These are phyloP conservation scores for Aspergillus jensenii DNA, from an alignment of 2,329 filamentous ascomycete species.

Conservation along the genomic window DNA sequence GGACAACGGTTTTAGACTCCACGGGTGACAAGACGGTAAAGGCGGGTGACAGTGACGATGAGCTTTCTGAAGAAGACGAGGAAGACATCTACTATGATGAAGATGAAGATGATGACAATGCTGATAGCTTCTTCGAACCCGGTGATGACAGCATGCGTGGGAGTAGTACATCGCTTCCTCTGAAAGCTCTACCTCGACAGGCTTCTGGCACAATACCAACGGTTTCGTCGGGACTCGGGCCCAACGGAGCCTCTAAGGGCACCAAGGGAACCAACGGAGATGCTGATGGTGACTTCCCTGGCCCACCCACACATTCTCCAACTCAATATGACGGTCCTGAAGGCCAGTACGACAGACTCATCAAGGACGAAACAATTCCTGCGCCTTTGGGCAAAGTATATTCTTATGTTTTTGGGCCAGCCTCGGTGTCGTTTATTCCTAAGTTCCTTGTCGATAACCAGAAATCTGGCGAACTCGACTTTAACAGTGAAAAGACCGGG, in stretches of 20 bases:
- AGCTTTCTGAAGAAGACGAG: slow-evolving; percentile 65
- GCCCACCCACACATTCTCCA: slow-evolving; percentile 74
- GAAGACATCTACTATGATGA: slow-evolving; percentile 57
- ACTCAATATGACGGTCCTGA: slow-evolving; percentile 81
- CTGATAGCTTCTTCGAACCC: slow-evolving; percentile 61
- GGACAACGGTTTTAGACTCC: slow-evolving; percentile 76
- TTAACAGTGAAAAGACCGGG: slow-evolving; percentile 78
- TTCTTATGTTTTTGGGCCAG: slow-evolving; percentile 79
- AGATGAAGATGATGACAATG: slow-evolving; percentile 52
- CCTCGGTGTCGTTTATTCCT: slow-evolving; percentile 76
- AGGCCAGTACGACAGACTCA: slow-evolving; percentile 77
- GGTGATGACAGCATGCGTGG: slow-evolving; percentile 54
- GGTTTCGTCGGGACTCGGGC: slow-evolving; percentile 35
- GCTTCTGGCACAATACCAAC: slow-evolving; percentile 56
- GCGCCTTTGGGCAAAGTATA: slow-evolving; percentile 93
- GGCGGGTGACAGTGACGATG: slow-evolving; percentile 66
- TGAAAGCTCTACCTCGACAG: slow-evolving; percentile 67
- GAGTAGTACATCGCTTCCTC: slow-evolving; percentile 49
- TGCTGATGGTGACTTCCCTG: slow-evolving; percentile 68
- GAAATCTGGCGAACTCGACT: slow-evolving; percentile 82
- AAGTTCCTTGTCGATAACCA: slow-evolving; percentile 85
- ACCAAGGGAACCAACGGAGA: slow-evolving; percentile 50
- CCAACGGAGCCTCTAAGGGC: slow-evolving; percentile 40
- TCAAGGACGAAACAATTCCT: slow-evolving; percentile 82
- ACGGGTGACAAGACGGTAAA: slow-evolving; percentile 90